Evolutionary conservation across 768 basidiomycete species (phyloP), one percentile per base, ranked within the genome.

Genomic region (Auriscalpium orientale): DNA sequence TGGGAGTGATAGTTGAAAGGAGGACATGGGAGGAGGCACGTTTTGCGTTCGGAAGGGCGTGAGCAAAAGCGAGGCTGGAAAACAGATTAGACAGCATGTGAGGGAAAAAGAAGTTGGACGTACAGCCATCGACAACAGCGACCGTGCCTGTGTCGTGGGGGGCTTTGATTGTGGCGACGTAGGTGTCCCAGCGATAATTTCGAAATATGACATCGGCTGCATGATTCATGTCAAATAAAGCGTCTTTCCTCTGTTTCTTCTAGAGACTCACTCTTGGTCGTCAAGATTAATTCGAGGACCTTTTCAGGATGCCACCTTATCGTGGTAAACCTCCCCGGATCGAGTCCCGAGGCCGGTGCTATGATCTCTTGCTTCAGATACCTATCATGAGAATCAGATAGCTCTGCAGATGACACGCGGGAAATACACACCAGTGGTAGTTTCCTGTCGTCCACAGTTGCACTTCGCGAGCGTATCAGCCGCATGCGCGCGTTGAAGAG

Each of bases 1-100:
- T 10, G 58, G 44, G 53, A 70, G 18, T 66, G 71, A 47, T 51
- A 82, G 71, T 43, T 70, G 70, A 61, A 78, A 76, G 1, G 91
- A 86, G 1, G 85, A 89, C 92, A 97, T 95, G 0, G 97, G 97
- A n/a, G 97, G 97, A n/a, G 95, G 97, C 5, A 95, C 80, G 66
- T 97, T 98, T 71, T 95, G 91, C 0, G 83, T 80, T 43, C 94
- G 81, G 78, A 98, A 98, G 15, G 97, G 90, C 2, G 95, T 99
- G 43, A 99, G 74, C 3, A 95, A 80, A 55, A 91, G 72, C 20
- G 74, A 75, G 2, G 82, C 94, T 95, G 67, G 46, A 8, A n/a
- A 18, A n/a, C 16, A 36, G 33, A 21, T 50, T 54, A 22, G 45
- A 37, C 13, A 8, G 3, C 3, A 20, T 46, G 44, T 38, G n/a